phyloP scores from a whole-genome alignment of 257 asterid genomes.

The Nyctanthes arbortristis region DNA sequence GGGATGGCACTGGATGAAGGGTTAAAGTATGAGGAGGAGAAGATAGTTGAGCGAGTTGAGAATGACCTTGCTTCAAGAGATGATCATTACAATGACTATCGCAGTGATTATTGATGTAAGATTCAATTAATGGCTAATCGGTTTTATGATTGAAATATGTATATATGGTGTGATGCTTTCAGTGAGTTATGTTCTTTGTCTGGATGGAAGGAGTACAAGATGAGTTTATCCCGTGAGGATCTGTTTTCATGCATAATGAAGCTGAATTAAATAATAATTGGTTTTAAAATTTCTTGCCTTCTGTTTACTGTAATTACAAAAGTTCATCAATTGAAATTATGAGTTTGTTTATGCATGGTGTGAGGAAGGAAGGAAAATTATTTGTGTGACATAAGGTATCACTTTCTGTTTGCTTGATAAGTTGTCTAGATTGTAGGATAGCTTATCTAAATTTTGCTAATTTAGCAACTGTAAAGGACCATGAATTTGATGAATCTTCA shows the following conservation, averaged over 20 bases:
- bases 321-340: neutral
- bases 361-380: neutral
- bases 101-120: constrained; percentile 48
- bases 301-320: neutral
- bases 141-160: constrained; percentile 27
- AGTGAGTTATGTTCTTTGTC: neutral
- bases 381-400: neutral
- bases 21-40: constrained; percentile 59
- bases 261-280: neutral
- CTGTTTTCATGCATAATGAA: neutral
- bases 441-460: neutral
- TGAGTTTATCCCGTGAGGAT: neutral
- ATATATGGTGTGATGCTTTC: constrained; percentile 32
- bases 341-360: neutral
- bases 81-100: constrained; percentile 52
- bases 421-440: neutral
- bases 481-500: neutral
- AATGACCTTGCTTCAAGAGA: constrained; percentile 50
- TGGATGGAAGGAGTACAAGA: neutral
- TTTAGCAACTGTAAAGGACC: neutral
- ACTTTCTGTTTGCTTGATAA: neutral
- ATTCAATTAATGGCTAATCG: constrained; percentile 21
- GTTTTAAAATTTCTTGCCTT: neutral
- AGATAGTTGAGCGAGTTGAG: constrained; percentile 53
- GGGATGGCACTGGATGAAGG: constrained; percentile 79